A percentile compares a stretch with the other conserved stretches of the same genome.
These are phyloP conservation scores for Ophiostoma sp. DNA, from an alignment of 2,329 filamentous ascomycete species.

Conservation along the genomic window DNA sequence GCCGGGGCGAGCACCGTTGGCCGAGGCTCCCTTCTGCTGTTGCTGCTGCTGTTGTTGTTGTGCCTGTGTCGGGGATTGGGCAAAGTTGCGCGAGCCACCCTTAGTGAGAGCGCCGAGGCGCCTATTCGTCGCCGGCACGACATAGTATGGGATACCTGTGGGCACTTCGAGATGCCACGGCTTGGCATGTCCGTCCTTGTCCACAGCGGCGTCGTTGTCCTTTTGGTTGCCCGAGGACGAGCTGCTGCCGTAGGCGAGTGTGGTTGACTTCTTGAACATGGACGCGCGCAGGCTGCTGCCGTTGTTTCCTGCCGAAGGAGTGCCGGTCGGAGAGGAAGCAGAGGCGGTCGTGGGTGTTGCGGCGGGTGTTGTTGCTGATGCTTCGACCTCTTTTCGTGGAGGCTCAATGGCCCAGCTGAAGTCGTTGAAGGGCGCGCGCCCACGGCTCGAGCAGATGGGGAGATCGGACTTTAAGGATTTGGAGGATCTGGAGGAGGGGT, in stretches of 20 bases:
- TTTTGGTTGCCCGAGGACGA: slow-evolving; percentile 3
- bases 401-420: slow-evolving; percentile 24
- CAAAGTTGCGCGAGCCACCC: slow-evolving; percentile 12
- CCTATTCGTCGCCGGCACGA: slow-evolving; percentile 21
- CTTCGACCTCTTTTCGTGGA: slow-evolving; percentile 23
- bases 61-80: background rate
- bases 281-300: slow-evolving; percentile 27
- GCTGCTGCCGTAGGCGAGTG: slow-evolving; percentile 7
- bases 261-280: slow-evolving; percentile 27
- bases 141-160: slow-evolving; percentile 25
- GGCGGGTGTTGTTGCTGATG: background rate
- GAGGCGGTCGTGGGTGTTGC: background rate
- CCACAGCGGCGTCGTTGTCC: background rate
- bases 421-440: slow-evolving; percentile 25
- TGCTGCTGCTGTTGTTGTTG: background rate
- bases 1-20: background rate
- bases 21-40: background rate
- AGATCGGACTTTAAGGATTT: background rate
- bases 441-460: slow-evolving; percentile 26
- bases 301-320: slow-evolving; percentile 18
- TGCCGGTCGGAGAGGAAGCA: background rate
- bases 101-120: slow-evolving; percentile 26
- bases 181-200: slow-evolving; percentile 26
- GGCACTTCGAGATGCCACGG: slow-evolving; percentile 28
- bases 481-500: background rate